Percentiles rank a stretch among this genome's conserved stretches.
These are phyloP conservation scores for Trichoderma breve DNA, from an alignment of 2,329 filamentous ascomycete genomes.

Conservation along the genomic window DNA sequence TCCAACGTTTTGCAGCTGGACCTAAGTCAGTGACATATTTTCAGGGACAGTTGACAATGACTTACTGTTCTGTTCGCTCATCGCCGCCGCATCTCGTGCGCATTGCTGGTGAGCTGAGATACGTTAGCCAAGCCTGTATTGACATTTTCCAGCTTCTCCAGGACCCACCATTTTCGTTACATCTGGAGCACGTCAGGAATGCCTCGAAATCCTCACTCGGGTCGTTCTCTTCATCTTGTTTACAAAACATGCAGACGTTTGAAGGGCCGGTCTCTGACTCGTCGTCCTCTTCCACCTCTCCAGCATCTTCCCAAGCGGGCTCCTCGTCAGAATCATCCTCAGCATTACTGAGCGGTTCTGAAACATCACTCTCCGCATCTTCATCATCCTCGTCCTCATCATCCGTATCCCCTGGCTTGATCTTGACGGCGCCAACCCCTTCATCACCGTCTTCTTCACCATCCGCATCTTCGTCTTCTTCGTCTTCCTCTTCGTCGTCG, in stretches of 20 bases:
- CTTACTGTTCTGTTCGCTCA: constrained; percentile 36
- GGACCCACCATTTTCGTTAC: constrained; percentile 75
- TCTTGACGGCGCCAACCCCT: constrained; percentile 57
- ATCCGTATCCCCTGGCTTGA: constrained; percentile 49
- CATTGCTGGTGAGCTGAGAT: constrained; percentile 83
- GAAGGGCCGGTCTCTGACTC: constrained; percentile 51
- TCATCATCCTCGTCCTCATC: constrained; percentile 37
- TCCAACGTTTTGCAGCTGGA: constrained; percentile 47
- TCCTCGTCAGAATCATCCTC: constrained; percentile 54
- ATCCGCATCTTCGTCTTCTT: constrained; percentile 31
- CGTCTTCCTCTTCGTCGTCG: background rate
- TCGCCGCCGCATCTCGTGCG: constrained; percentile 62
- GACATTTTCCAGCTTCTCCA: background rate
- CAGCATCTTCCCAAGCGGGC: constrained; percentile 52
- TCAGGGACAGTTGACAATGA: background rate
- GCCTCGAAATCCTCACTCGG: constrained; percentile 78
- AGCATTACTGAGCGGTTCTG: constrained; percentile 46
- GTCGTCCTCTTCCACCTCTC: constrained; percentile 58
- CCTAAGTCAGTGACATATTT: constrained; percentile 26
- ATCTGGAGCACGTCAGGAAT: constrained; percentile 72
- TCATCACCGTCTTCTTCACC: constrained; percentile 45
- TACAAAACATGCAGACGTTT: constrained; percentile 68
- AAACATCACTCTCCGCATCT: constrained; percentile 44
- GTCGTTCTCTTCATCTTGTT: constrained; percentile 77
- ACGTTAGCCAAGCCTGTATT: constrained; percentile 37